A percentile compares a stretch with the other conserved stretches of the same genome.
These are phyloP conservation scores for Yamadazyma diospyri DNA, from an alignment of 1,139 yeast genomes.

Conservation along the genomic window DNA sequence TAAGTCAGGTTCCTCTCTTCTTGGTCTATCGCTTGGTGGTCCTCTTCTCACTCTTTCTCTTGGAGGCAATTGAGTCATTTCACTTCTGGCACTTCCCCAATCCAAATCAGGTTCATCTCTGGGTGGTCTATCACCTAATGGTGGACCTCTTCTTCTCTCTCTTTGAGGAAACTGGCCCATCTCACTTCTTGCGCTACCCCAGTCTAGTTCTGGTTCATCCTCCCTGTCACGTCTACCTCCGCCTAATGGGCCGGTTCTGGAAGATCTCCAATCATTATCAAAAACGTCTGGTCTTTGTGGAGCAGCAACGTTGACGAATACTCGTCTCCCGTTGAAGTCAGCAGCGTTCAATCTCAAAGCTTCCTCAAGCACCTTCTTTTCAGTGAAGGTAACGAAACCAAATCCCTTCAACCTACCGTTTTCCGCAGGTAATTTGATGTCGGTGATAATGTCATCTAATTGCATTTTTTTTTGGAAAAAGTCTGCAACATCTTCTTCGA, in stretches of 20 bases:
- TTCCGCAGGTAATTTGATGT: slow-evolving; percentile 72
- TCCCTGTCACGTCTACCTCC: slow-evolving; percentile 27
- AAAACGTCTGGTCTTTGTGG: slow-evolving; percentile 58
- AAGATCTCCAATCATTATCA: slow-evolving; percentile 45
- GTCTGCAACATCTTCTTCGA: slow-evolving; percentile 61
- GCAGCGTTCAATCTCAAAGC: slow-evolving; percentile 64
- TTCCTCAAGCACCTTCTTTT: slow-evolving; percentile 64
- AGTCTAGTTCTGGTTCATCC: slow-evolving; percentile 51
- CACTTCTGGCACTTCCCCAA: slow-evolving; percentile 48
- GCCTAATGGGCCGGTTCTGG: slow-evolving; percentile 36
- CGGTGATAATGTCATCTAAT: slow-evolving; percentile 45
- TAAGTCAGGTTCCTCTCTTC: slow-evolving; percentile 43
- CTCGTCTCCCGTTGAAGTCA: slow-evolving; percentile 70
- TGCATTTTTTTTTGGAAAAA: slow-evolving; percentile 67
- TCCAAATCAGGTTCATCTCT: slow-evolving; percentile 54
- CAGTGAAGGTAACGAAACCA: slow-evolving; percentile 79
- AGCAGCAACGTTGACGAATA: slow-evolving; percentile 87
- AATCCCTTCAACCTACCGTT: slow-evolving; percentile 72
- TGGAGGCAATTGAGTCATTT: slow-evolving; percentile 31
- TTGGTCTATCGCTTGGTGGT: slow-evolving; percentile 22
- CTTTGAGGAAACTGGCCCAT: slow-evolving; percentile 27
- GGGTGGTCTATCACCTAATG: slow-evolving; percentile 35
- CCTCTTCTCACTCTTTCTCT: slow-evolving; percentile 38
- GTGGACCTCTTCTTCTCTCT: slow-evolving; percentile 19
- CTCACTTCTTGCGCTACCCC: slow-evolving; percentile 43